These are phyloP conservation scores for Penicillium lividum DNA, from an alignment of 495 filamentous ascomycete genomes.

Conservation along the genomic window DNA sequence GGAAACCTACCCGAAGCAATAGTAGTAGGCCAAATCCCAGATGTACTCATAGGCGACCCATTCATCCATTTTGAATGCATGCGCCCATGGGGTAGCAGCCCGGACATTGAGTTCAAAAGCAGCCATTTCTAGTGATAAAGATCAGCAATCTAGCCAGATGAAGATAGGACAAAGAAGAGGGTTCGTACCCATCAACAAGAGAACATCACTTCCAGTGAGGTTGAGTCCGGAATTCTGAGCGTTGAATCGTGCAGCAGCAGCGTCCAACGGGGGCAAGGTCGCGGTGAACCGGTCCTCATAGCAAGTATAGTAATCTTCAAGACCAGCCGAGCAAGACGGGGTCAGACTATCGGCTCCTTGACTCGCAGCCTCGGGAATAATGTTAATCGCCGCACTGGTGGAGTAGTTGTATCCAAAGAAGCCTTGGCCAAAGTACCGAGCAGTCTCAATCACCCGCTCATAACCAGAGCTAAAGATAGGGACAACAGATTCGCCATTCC, in stretches of 20 bases:
- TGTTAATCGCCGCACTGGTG: constrained; percentile 39
- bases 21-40: constrained; percentile 54
- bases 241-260: constrained; percentile 30
- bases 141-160: neutral
- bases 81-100: constrained; percentile 50
- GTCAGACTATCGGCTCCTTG: constrained; percentile 55
- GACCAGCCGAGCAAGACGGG: constrained; percentile 31
- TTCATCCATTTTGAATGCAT: constrained; percentile 53
- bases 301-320: constrained; percentile 8
- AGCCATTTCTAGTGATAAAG: constrained; percentile 36
- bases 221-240: constrained; percentile 24
- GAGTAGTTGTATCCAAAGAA: constrained; percentile 53
- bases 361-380: constrained; percentile 47
- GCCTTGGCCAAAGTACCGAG: constrained; percentile 51
- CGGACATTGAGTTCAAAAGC: constrained; percentile 55
- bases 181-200: constrained; percentile 22
- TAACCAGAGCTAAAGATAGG: constrained; percentile 50
- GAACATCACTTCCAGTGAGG: constrained; percentile 22
- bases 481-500: constrained; percentile 28
- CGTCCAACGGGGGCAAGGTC: constrained; percentile 16
- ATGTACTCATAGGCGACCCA: constrained; percentile 55
- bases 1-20: constrained; percentile 44
- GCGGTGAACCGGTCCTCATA: constrained; percentile 3
- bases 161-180: neutral
- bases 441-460: constrained; percentile 53